Evolutionary conservation across 2,329 filamentous ascomycete genomes (phyloP).

Genomic region (Pestalotiopsis sp.): DNA sequence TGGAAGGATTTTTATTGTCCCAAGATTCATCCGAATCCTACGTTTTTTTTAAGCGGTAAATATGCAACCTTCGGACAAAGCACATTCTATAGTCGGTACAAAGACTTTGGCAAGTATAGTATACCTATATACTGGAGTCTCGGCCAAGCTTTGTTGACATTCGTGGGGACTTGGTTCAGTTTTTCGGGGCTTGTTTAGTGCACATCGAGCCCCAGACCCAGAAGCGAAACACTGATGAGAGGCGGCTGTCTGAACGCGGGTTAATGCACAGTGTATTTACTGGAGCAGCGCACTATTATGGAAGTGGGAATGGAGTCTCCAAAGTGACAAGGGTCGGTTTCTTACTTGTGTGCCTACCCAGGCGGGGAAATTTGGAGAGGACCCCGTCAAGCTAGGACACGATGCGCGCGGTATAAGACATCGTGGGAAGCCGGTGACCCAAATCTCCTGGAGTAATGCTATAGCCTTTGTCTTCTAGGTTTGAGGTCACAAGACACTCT

Average conservation of each 20-base stretch:
- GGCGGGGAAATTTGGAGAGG: not conserved
- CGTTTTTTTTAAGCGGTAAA: too few relatives aligned
- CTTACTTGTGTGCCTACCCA: not conserved
- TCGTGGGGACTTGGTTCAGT: too few relatives aligned
- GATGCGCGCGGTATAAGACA: not conserved
- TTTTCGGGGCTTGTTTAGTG: slow-evolving; percentile 1
- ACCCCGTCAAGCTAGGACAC: not conserved
- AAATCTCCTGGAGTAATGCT: not conserved
- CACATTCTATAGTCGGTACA: too few relatives aligned
- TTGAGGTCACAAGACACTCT: not conserved
- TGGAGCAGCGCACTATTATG: not conserved
- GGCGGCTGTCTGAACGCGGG: too few relatives aligned
- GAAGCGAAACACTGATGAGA: not conserved
- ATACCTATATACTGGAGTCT: too few relatives aligned
- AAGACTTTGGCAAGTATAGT: too few relatives aligned
- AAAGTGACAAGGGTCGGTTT: not conserved
- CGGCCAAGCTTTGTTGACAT: too few relatives aligned
- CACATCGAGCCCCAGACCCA: not conserved
- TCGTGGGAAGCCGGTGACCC: not conserved
- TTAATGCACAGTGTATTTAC: not conserved
- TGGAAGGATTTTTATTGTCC: too few relatives aligned
- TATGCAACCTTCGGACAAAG: too few relatives aligned
- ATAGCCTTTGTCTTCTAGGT: not conserved
- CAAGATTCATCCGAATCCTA: too few relatives aligned
- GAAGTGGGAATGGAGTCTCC: not conserved